These are phyloP conservation scores for Colletotrichum lindemuthianum DNA, from an alignment of 2,329 filamentous ascomycete species.

Conservation along the genomic window DNA sequence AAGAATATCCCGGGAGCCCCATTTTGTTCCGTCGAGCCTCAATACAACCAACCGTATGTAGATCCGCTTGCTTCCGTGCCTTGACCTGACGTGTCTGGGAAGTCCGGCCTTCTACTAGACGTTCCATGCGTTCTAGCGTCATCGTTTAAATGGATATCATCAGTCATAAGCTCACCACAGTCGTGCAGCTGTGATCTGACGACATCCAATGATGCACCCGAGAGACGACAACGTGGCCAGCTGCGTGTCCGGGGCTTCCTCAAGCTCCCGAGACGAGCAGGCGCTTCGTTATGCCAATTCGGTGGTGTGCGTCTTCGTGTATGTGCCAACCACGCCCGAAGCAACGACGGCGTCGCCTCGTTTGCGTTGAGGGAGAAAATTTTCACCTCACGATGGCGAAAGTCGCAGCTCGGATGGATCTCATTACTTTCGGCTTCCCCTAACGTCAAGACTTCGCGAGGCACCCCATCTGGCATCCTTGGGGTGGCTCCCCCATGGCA, in stretches of 20 bases:
- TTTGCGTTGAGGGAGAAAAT: slow-evolving; percentile 19
- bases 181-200: slow-evolving; percentile 16
- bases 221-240: slow-evolving; percentile 26
- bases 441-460: slow-evolving; percentile 37
- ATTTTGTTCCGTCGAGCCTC: slow-evolving; percentile 32
- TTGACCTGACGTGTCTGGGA: slow-evolving; percentile 26
- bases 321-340: slow-evolving; percentile 7
- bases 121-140: slow-evolving; percentile 31
- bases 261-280: slow-evolving; percentile 5
- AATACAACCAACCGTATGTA: not conserved
- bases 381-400: slow-evolving; percentile 32
- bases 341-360: not conserved
- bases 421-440: slow-evolving; percentile 34
- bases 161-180: slow-evolving; percentile 35
- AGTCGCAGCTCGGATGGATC: slow-evolving; percentile 32
- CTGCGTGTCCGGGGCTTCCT: slow-evolving; percentile 10
- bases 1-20: slow-evolving; percentile 22
- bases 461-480: slow-evolving; percentile 26
- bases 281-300: slow-evolving; percentile 12
- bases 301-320: not conserved
- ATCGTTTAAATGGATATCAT: slow-evolving; percentile 33
- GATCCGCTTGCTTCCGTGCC: slow-evolving; percentile 35
- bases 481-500: slow-evolving; percentile 17
- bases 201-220: slow-evolving; percentile 23
- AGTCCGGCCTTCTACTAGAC: slow-evolving; percentile 29